Conservation (phyloP, 331 rosid species). For the Quercus tomentella region DNA sequence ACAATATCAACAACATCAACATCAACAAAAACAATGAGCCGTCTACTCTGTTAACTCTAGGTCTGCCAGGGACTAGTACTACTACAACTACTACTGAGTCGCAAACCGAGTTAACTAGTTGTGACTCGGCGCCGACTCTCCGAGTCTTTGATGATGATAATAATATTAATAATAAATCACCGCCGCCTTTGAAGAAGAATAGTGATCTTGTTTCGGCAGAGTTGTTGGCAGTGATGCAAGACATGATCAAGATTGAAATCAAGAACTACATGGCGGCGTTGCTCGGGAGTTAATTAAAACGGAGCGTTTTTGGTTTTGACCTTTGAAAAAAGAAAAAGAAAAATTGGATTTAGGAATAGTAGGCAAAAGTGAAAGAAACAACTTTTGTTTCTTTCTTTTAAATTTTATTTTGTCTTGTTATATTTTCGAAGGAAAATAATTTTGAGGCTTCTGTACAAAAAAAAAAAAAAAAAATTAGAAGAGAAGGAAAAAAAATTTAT, state of each 20-base stretch:
- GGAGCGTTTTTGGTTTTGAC: slow-evolving; percentile 3
- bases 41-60: slow-evolving; percentile 38
- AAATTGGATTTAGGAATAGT: too few species aligned
- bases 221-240: slow-evolving; percentile 29
- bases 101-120: not conserved
- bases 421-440: not conserved
- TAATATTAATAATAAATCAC: not conserved
- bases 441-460: not conserved
- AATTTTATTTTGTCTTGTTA: not conserved
- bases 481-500: not conserved
- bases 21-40: slow-evolving; percentile 6
- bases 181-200: not conserved
- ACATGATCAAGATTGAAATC: slow-evolving; percentile 47
- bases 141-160: not conserved
- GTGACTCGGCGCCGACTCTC: not conserved
- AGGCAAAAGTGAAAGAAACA: not conserved
- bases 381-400: not conserved
- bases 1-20: not conserved
- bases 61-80: slow-evolving; percentile 20
- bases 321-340: not conserved
- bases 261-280: slow-evolving; percentile 35
- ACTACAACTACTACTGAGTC: not conserved
- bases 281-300: not conserved
- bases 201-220: slow-evolving; percentile 24
- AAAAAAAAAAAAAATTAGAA: not conserved